Percentiles rank a stretch among this genome's conserved stretches.
Conservation (phyloP, 2,329 filamentous ascomycete genomes). For the Fusarium brachygibbosum region DNA sequence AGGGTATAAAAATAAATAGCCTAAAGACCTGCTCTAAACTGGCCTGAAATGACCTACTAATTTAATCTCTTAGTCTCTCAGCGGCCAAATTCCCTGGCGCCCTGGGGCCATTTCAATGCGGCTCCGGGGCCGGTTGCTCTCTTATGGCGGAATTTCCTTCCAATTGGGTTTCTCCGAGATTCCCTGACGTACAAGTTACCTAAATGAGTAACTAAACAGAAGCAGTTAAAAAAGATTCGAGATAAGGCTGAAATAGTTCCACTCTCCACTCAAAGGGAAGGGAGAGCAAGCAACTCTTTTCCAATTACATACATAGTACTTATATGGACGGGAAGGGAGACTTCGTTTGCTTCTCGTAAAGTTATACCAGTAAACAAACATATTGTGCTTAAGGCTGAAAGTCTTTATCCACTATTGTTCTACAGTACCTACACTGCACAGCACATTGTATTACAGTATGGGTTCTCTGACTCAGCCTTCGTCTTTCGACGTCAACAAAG, state of each 20-base stretch:
- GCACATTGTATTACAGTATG: slow-evolving; percentile 41
- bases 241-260: slow-evolving; percentile 42
- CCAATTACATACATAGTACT: background rate
- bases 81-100: too few species aligned
- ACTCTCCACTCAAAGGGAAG: slow-evolving; percentile 37
- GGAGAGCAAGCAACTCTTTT: slow-evolving; percentile 26
- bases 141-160: slow-evolving; percentile 9
- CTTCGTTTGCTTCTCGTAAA: slow-evolving; percentile 1
- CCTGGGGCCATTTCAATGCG: slow-evolving; percentile 22
- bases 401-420: background rate
- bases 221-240: slow-evolving; percentile 25
- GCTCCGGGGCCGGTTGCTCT: slow-evolving; percentile 14
- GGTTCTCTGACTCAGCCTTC: slow-evolving; percentile 48
- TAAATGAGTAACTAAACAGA: slow-evolving; percentile 15
- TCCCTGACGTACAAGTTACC: background rate
- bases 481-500: slow-evolving; percentile 66
- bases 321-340: slow-evolving; percentile 17
- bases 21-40: too few species aligned
- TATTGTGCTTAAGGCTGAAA: background rate
- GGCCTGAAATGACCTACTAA: too few species aligned
- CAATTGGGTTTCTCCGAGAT: slow-evolving; percentile 7
- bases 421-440: background rate
- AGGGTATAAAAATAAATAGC: too few species aligned
- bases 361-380: background rate
- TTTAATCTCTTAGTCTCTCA: too few species aligned